Evolutionary conservation across 129 eudicot genomes (phyloP).

Genomic region (Logfia minima): DNA sequence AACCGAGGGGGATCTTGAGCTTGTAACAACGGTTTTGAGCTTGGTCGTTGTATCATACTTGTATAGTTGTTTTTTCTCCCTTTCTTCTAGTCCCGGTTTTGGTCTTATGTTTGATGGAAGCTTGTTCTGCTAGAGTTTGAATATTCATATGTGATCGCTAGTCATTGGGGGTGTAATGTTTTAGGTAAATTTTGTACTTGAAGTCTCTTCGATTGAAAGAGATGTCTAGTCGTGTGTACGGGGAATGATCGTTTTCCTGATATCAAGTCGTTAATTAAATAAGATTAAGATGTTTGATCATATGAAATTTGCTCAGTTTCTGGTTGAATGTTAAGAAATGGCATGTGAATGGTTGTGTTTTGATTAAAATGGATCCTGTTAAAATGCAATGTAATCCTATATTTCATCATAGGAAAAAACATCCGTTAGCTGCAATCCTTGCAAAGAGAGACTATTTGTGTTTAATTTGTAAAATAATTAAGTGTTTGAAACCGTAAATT

Average conservation of each 20-base stretch:
- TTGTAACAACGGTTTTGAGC: constrained; percentile 4
- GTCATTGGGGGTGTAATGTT: background rate
- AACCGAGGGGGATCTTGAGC: background rate
- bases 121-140: background rate
- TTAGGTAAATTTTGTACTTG: background rate
- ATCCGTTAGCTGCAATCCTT: no score
- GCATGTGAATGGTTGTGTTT: background rate
- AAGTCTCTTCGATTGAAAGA: constrained; percentile 6
- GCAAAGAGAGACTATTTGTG: no score
- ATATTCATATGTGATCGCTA: background rate
- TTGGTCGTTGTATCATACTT: constrained; percentile 15
- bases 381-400: no score
- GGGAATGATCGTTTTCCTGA: constrained; percentile 29
- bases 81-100: constrained; percentile 6
- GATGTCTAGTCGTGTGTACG: background rate
- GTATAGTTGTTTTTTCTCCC: constrained; percentile 16
- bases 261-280: constrained; percentile 17
- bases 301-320: background rate
- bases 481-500: no score
- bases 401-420: no score
- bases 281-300: constrained; percentile 18
- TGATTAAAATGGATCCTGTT: background rate
- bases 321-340: constrained; percentile 1
- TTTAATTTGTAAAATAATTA: no score
- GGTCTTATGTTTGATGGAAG: constrained; percentile 4